Base-by-base conservation (phyloP, 805 yeast genomes). In the Cyberlindnera petersonii region DNA sequence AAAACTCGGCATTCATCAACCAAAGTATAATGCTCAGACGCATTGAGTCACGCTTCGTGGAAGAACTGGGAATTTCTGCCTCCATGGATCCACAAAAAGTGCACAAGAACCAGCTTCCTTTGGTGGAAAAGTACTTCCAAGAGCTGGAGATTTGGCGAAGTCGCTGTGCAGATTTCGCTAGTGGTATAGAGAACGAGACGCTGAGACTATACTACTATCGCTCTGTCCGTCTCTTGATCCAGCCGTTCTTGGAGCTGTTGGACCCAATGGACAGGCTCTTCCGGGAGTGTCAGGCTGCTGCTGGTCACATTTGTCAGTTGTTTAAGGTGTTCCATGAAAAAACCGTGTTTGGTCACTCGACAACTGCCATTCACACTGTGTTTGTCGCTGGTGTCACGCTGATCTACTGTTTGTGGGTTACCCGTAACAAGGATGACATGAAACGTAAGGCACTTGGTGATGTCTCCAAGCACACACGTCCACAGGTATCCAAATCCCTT, bases 301-400 rank as follows among this genome's bases (percentile, higher is more conserved):
- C 85, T 1, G 86, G 85, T 20, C 82, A 77, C 53, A 74, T 79
- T 27, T 78, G 85, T 52, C 82, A 75, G 47, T 63, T 78, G 19
- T 75, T 77, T 54, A 76, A 78, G 46, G 77, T 73, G 11, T 78
- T 76, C 54, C 82, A 77, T 56, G 79, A 77, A 50, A 75, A 72
- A 48, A 76, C 83, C 0, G 75, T 74, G 2, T 64, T 66, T 38
- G 85, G 85, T 4, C 82, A 77, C 52, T 76, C 84, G 1, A 77
- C 81, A 0, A 71, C 81, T 23, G 79, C 82, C 10, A 77, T 79
- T 30, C 85, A 79, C 52, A 76, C 83, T 0, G 77, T 75, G 9
- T 79, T 79, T 53, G 78, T 76, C 35, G 84, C 85, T 10, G 86
- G 86, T 33, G 78, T 79, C 7, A 79, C 86, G 1, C 60, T 79